Conservation (phyloP, 177 flowering plant species). For the Vitis hybrid region DNA sequence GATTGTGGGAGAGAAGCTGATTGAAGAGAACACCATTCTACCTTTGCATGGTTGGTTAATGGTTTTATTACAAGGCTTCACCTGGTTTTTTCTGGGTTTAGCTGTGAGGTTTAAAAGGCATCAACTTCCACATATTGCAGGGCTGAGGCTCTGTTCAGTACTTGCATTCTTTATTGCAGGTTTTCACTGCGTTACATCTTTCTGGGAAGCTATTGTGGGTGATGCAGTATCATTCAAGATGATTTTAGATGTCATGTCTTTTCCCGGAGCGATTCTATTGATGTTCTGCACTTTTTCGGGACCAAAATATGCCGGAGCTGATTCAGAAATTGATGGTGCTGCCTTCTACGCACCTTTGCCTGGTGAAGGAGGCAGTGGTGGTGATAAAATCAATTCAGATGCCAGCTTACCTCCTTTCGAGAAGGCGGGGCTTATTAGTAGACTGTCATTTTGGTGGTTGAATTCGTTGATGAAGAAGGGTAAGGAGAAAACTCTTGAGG, state of each 20-base stretch:
- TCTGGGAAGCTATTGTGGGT: slow-evolving; percentile 11
- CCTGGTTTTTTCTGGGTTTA: slow-evolving; percentile 37
- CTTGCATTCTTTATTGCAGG: slow-evolving; percentile 24
- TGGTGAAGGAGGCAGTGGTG: slow-evolving; percentile 15
- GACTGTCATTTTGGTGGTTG: slow-evolving; percentile 47
- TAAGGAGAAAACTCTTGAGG: slow-evolving; percentile 19
- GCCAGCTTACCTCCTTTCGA: slow-evolving; percentile 35
- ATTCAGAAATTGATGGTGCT: neutral
- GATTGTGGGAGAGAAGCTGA: slow-evolving; percentile 22
- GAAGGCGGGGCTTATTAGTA: slow-evolving; percentile 34
- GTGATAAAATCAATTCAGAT: slow-evolving; percentile 8
- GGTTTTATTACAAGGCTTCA: slow-evolving; percentile 41
- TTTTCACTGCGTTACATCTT: slow-evolving; percentile 24
- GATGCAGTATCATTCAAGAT: slow-evolving; percentile 17
- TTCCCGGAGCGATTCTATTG: slow-evolving; percentile 48
- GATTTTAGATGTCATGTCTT: slow-evolving; percentile 35
- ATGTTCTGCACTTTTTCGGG: slow-evolving; percentile 20
- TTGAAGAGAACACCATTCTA: slow-evolving; percentile 7
- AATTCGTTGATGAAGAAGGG: slow-evolving; percentile 30
- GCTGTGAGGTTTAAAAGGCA: slow-evolving; percentile 19
- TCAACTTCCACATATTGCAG: slow-evolving; percentile 11
- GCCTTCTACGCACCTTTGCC: slow-evolving; percentile 26
- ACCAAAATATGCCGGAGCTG: slow-evolving; percentile 8
- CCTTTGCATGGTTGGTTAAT: slow-evolving; percentile 44
- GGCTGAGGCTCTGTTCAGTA: slow-evolving; percentile 24